These are phyloP conservation scores for Cercospora zeina DNA, from an alignment of 2,329 filamentous ascomycete genomes.

Conservation along the genomic window DNA sequence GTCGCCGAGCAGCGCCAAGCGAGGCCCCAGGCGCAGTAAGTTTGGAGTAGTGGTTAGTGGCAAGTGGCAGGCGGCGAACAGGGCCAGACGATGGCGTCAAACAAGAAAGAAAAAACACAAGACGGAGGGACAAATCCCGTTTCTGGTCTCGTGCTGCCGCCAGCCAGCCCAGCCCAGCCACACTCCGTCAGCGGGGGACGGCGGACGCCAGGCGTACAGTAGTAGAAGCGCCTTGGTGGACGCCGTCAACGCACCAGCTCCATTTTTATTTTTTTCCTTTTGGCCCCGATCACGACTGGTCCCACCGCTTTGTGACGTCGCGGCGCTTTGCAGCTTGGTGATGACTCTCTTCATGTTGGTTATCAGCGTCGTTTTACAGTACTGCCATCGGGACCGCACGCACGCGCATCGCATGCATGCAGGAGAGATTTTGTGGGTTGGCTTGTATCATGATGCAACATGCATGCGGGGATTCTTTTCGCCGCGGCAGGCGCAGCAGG, in stretches of 20 bases:
- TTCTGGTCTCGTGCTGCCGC: neutral
- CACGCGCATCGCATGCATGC: neutral
- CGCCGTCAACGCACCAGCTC: neutral
- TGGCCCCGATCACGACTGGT: neutral
- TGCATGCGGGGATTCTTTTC: neutral
- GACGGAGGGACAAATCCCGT: neutral
- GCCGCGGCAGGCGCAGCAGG: too few relatives aligned
- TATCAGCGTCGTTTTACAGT: neutral
- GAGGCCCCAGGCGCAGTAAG: neutral
- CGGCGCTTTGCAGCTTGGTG: too few relatives aligned
- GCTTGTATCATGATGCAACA: neutral
- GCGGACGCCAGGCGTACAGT: neutral
- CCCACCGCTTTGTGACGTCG: neutral
- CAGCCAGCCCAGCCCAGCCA: neutral
- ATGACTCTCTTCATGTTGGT: too few relatives aligned
- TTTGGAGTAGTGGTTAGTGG: too few relatives aligned
- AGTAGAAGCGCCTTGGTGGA: neutral
- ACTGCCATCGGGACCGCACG: too few relatives aligned
- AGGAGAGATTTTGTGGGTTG: neutral
- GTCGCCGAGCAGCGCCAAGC: neutral
- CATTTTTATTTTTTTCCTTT: neutral
- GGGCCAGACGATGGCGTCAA: neutral
- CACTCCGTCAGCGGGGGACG: neutral
- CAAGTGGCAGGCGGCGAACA: neutral
- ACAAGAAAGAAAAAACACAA: neutral